Conservation (phyloP, 345 rosid genomes). For the Durio zibethinus region DNA sequence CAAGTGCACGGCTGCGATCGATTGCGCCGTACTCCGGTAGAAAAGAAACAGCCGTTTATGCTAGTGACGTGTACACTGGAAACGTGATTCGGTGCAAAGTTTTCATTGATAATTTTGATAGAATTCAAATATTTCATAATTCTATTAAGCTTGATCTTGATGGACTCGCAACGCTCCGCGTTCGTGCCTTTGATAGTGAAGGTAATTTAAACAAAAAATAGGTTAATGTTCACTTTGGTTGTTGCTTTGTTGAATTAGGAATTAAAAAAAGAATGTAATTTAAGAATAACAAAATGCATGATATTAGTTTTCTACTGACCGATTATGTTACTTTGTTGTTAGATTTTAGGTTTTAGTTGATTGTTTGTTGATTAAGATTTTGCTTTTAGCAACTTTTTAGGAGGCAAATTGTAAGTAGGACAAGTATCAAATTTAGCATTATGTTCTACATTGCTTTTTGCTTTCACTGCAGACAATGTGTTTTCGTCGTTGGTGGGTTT, state of each 20-base stretch:
- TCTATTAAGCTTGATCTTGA: slow-evolving; percentile 91
- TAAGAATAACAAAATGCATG: not conserved
- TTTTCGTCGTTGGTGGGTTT: slow-evolving; percentile 93
- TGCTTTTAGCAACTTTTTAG: not conserved
- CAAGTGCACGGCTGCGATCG: slow-evolving; percentile 76
- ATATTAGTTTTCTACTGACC: not conserved
- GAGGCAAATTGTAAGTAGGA: not conserved
- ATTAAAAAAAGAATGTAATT: not conserved
- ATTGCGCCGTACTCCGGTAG: slow-evolving; percentile 70
- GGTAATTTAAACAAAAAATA: slow-evolving; percentile 34
- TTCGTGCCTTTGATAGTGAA: slow-evolving; percentile 83
- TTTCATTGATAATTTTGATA: slow-evolving; percentile 79
- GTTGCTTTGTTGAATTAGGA: not conserved
- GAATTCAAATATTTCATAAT: slow-evolving; percentile 89
- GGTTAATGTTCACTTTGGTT: not conserved
- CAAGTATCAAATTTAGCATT: not conserved
- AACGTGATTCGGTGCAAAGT: slow-evolving; percentile 94
- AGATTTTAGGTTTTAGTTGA: not conserved
- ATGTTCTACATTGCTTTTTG: slow-evolving; percentile 4
- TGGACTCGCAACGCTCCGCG: slow-evolving; percentile 89
- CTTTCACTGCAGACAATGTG: slow-evolving; percentile 60
- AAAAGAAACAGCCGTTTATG: slow-evolving; percentile 92
- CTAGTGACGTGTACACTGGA: slow-evolving; percentile 74
- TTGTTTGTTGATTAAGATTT: not conserved
- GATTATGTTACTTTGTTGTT: not conserved